phyloP scores from a whole-genome alignment of 2,329 filamentous ascomycete genomes.

The Colletotrichum nymphaeae region DNA sequence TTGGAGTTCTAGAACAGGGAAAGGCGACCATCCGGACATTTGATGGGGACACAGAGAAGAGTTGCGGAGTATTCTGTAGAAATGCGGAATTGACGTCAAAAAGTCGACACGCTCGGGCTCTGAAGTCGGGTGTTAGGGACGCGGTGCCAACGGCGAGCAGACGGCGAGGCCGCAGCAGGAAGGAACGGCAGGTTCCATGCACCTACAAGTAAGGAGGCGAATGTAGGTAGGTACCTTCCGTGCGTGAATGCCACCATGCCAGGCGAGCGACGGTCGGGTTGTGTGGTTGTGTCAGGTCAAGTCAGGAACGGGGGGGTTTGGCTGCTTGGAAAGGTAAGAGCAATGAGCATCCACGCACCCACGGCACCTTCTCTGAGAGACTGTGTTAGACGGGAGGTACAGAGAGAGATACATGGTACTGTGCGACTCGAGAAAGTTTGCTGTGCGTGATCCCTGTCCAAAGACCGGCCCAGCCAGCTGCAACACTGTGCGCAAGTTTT shows the following conservation, averaged over 20 bases:
- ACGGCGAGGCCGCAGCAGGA: neutral
- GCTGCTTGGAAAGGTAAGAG: too few species aligned
- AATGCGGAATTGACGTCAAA: neutral
- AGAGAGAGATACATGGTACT: neutral
- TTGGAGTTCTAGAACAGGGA: neutral
- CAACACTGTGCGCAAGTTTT: constrained; percentile 26
- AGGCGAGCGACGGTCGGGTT: neutral
- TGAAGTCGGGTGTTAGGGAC: neutral
- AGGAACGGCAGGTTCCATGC: neutral
- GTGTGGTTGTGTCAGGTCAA: neutral
- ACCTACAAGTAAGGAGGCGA: neutral
- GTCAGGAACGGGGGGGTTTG: neutral
- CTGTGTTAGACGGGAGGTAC: too few species aligned
- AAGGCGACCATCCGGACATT: neutral
- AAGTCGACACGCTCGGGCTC: neutral
- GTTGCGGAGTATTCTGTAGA: neutral
- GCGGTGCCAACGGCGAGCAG: neutral
- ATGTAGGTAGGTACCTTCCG: neutral
- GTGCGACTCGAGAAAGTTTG: constrained; percentile 5
- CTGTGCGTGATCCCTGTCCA: constrained; percentile 7
- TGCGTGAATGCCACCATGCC: neutral
- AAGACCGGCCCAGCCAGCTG: neutral
- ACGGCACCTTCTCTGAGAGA: too few species aligned
- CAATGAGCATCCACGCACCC: too few species aligned
- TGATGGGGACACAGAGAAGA: neutral